A percentile compares a stretch with the other conserved stretches of the same genome.
These are phyloP conservation scores for Cynanchum wilfordii DNA, from an alignment of 257 asterid species.

Conservation along the genomic window DNA sequence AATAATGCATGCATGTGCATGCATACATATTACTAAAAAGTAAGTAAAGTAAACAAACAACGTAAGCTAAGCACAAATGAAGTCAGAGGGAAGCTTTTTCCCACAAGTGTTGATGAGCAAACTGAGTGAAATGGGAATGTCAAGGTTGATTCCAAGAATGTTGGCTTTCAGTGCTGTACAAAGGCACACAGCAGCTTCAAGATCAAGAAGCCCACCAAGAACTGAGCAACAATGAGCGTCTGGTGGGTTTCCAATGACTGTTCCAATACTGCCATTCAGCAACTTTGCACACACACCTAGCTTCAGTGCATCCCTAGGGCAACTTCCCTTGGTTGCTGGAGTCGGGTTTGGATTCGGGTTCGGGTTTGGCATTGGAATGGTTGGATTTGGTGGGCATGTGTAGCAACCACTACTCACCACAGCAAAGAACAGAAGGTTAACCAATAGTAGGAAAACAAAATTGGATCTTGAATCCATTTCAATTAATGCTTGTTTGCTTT, in stretches of 20 bases:
- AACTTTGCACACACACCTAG: conserved; percentile 61
- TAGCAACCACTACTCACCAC: conserved; percentile 42
- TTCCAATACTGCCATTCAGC: conserved; percentile 45
- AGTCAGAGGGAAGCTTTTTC: conserved; percentile 55
- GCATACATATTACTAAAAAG: neutral
- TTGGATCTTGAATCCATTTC: conserved; percentile 42
- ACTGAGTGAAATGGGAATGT: conserved; percentile 64
- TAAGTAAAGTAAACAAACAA: neutral
- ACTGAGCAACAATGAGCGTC: conserved; percentile 61
- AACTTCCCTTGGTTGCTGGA: conserved; percentile 37
- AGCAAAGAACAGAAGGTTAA: conserved; percentile 41
- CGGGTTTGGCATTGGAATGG: conserved; percentile 28
- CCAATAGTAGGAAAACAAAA: conserved; percentile 31
- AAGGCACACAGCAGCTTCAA: conserved; percentile 65
- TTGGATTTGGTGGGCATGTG: conserved; percentile 27
- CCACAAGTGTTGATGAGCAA: conserved; percentile 67
- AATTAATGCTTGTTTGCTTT: too few species aligned
- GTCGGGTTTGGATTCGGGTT: conserved; percentile 29
- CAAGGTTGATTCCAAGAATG: conserved; percentile 55
- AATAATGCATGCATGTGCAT: too few species aligned
- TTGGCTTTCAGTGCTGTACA: conserved; percentile 75
- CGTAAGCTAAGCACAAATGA: conserved; percentile 42
- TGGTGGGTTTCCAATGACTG: conserved; percentile 54
- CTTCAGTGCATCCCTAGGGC: conserved; percentile 64
- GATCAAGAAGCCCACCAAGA: conserved; percentile 59